phyloP scores from a whole-genome alignment of 2,329 filamentous ascomycete genomes.

The Nemania sp. region DNA sequence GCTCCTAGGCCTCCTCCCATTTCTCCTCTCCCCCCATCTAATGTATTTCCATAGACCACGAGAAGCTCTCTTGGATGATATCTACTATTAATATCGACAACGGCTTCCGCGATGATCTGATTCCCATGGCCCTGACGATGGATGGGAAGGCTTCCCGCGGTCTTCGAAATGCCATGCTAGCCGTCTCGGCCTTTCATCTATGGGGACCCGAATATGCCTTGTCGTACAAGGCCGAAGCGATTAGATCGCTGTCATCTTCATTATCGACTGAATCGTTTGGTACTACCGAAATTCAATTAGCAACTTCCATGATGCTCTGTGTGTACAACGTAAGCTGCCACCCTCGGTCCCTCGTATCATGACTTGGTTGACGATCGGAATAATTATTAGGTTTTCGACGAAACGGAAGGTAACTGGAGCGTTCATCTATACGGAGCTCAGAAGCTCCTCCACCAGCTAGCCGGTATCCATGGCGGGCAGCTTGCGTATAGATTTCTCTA shows the following conservation, averaged over 20 bases:
- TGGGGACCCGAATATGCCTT: constrained; percentile 45
- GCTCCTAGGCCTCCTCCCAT: background rate
- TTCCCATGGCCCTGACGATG: constrained; percentile 49
- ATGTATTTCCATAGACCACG: constrained; percentile 40
- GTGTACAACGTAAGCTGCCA: constrained; percentile 50
- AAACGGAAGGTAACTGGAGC: constrained; percentile 50
- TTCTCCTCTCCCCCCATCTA: constrained; percentile 8
- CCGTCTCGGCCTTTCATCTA: constrained; percentile 48
- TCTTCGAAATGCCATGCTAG: constrained; percentile 49
- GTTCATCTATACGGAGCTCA: constrained; percentile 50
- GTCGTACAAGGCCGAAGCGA: constrained; percentile 47
- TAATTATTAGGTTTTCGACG: constrained; percentile 50
- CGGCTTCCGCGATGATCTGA: constrained; percentile 49
- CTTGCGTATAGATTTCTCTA: constrained; percentile 45
- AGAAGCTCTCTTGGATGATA: constrained; percentile 48
- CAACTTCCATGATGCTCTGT: constrained; percentile 55
- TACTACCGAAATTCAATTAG: constrained; percentile 46
- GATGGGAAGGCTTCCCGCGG: constrained; percentile 42
- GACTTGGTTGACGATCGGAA: background rate
- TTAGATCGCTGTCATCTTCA: constrained; percentile 45
- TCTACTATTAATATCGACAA: constrained; percentile 51
- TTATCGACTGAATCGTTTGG: constrained; percentile 37
- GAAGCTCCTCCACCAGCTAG: constrained; percentile 39
- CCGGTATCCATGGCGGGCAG: constrained; percentile 33
- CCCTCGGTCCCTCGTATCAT: background rate